These are phyloP conservation scores for Candida patagonica DNA, from an alignment of 805 yeast species.

Conservation along the genomic window DNA sequence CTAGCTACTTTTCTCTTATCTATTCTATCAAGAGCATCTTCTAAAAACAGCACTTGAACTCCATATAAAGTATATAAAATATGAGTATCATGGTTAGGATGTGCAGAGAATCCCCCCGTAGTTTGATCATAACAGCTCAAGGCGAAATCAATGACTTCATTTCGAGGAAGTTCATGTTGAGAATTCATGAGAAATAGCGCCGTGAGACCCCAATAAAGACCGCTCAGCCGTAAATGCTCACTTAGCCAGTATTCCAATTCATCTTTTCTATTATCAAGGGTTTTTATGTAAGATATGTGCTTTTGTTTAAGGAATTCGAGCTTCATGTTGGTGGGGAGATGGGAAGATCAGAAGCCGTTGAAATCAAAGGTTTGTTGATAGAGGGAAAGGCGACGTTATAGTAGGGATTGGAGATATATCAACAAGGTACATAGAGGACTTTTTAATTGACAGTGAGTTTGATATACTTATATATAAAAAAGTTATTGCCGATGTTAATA, in stretches of 20 bases:
- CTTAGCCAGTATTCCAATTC: slow-evolving; percentile 77
- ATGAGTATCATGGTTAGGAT: slow-evolving; percentile 85
- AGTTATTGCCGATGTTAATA: too few species aligned
- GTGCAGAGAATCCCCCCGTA: slow-evolving; percentile 73
- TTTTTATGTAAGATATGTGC: slow-evolving; percentile 49
- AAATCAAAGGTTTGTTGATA: too few species aligned
- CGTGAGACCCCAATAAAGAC: slow-evolving; percentile 84
- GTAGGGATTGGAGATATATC: too few species aligned
- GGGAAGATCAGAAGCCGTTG: too few species aligned
- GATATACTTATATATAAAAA: too few species aligned
- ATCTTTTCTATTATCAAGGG: slow-evolving; percentile 45
- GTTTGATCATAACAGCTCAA: slow-evolving; percentile 44
- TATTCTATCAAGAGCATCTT: slow-evolving; percentile 43
- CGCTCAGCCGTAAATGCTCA: slow-evolving; percentile 74
- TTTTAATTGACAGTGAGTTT: too few species aligned
- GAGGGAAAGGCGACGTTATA: too few species aligned
- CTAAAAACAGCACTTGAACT: slow-evolving; percentile 65
- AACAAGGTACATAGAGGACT: too few species aligned
- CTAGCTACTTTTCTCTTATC: slow-evolving; percentile 29
- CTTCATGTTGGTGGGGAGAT: not conserved
- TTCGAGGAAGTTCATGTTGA: slow-evolving; percentile 46
- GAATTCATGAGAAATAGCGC: slow-evolving; percentile 57
- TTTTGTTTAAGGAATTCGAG: slow-evolving; percentile 32
- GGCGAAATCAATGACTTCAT: slow-evolving; percentile 62
- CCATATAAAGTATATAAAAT: slow-evolving; percentile 78